These are phyloP conservation scores for Mentha longifolia DNA, from an alignment of 257 asterid genomes.

Conservation along the genomic window DNA sequence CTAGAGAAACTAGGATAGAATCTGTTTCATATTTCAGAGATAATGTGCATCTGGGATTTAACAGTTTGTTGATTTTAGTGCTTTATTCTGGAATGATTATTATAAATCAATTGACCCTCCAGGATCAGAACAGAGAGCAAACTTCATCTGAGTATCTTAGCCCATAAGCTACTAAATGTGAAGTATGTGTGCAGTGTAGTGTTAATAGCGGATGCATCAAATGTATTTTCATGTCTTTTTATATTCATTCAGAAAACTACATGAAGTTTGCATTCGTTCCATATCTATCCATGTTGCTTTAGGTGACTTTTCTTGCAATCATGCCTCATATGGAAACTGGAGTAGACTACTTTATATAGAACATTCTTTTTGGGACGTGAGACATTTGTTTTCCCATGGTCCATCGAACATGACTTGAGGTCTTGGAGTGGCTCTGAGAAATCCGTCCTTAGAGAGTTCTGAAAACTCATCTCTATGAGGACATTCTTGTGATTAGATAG, in stretches of 20 bases:
- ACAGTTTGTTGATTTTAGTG: not conserved
- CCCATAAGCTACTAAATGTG: not conserved
- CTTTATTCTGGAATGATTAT: not conserved
- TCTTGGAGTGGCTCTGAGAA: conserved; percentile 3
- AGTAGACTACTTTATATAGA: not conserved
- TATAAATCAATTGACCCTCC: not conserved
- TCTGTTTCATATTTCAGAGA: not conserved
- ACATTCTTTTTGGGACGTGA: conserved; percentile 14
- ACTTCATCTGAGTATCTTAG: not conserved
- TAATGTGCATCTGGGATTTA: not conserved
- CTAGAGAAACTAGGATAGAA: not conserved
- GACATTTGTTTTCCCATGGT: conserved; percentile 2
- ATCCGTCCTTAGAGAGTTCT: not conserved
- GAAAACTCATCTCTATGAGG: conserved; percentile 6
- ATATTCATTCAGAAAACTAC: conserved; percentile 10
- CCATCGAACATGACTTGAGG: not conserved
- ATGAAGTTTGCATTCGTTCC: not conserved
- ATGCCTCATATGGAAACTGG: not conserved
- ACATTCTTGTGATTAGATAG: conserved; percentile 13
- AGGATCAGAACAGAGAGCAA: not conserved
- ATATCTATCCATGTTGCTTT: conserved; percentile 11
- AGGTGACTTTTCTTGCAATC: conserved; percentile 17
- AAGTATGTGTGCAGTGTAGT: not conserved
- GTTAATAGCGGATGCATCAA: conserved; percentile 13
- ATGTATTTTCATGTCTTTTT: conserved; percentile 7